Conservation (phyloP, 2,329 filamentous ascomycete genomes). For the Cadophora malorum region DNA sequence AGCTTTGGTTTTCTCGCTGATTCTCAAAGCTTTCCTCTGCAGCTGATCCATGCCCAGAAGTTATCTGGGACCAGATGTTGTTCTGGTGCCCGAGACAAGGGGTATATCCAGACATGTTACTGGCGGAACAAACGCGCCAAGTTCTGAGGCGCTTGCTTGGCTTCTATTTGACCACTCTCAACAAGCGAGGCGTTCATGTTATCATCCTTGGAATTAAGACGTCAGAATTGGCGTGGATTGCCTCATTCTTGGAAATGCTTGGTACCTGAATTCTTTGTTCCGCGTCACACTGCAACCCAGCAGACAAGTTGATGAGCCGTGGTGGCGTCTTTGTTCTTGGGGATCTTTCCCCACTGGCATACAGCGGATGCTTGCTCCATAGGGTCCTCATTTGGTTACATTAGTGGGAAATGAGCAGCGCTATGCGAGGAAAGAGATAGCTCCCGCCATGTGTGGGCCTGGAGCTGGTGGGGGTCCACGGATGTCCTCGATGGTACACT, state of each 20-base stretch:
- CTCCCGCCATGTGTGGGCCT: neutral
- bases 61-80: neutral
- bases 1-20: neutral
- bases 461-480: constrained; percentile 2
- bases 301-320: neutral
- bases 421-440: neutral
- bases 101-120: neutral
- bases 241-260: constrained; percentile 18
- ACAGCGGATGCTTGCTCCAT: constrained; percentile 5
- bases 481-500: neutral
- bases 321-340: constrained; percentile 12
- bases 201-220: constrained; percentile 18
- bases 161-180: constrained; percentile 5
- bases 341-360: neutral
- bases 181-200: neutral
- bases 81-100: constrained; percentile 9
- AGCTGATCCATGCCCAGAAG: constrained; percentile 2
- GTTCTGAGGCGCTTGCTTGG: constrained; percentile 12
- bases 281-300: neutral
- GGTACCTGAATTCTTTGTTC: constrained; percentile 3
- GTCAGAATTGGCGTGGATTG: constrained; percentile 12
- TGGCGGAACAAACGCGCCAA: constrained; percentile 14
- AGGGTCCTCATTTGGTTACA: neutral
- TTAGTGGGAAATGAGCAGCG: neutral
- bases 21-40: neutral